Evolutionary conservation across 768 basidiomycete genomes (phyloP).

Genomic region (Pseudohyphozyma bogoriensis): DNA sequence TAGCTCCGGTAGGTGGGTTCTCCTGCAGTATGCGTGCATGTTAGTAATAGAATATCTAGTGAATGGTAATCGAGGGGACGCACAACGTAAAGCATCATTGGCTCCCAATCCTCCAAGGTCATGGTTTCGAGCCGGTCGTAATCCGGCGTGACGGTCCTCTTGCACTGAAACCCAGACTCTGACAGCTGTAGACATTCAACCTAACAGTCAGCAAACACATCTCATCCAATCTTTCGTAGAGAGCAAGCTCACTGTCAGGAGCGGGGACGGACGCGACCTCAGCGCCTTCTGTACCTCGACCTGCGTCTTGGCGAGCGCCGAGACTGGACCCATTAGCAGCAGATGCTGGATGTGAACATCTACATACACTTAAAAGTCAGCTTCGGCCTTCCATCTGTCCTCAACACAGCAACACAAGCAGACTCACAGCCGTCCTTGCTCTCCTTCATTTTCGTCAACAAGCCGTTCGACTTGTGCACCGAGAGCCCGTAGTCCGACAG

Average conservation of each 20-base stretch:
- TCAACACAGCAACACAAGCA: not conserved
- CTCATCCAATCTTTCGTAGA: not conserved
- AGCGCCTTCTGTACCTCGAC: not conserved
- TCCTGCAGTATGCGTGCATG: conserved; percentile 7
- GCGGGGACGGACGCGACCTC: not conserved
- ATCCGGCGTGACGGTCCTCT: not conserved
- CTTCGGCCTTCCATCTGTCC: not conserved
- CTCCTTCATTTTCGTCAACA: not conserved
- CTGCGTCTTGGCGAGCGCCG: not conserved
- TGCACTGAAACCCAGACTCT: not conserved
- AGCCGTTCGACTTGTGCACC: not conserved
- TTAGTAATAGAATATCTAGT: not conserved
- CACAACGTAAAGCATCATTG: not conserved
- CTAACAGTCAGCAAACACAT: not conserved
- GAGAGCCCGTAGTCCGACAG: not conserved
- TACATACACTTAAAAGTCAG: not conserved
- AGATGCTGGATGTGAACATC: not conserved
- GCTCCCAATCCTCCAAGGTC: not conserved
- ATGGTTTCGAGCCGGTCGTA: not conserved
- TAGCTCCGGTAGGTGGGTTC: conserved; percentile 19
- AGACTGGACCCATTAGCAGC: not conserved
- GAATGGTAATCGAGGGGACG: not conserved
- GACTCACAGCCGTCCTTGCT: not conserved
- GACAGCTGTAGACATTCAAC: not conserved
- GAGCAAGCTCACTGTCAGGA: not conserved